phyloP scores from a whole-genome alignment of 1,139 yeast species.

The Geotrichum citri-aurantii region DNA sequence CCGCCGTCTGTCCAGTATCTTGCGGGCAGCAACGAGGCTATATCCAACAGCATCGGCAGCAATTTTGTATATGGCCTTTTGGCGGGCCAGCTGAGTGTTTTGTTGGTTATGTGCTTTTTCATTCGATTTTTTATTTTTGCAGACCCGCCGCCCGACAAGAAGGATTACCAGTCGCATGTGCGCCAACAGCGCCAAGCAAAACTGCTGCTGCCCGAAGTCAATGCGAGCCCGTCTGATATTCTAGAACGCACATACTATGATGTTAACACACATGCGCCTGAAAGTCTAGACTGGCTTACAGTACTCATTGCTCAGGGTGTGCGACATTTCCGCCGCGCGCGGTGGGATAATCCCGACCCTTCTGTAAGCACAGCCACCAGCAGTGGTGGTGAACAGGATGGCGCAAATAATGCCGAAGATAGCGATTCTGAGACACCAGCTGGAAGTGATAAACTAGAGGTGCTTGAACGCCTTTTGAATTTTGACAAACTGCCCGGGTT shows the following conservation, averaged over 20 bases:
- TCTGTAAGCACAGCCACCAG: background rate
- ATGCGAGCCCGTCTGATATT: slow-evolving; percentile 41
- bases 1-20: background rate
- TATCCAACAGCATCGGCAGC: background rate
- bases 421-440: background rate
- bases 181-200: slow-evolving; percentile 31
- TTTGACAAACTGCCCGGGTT: slow-evolving; percentile 65
- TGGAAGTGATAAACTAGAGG: slow-evolving; percentile 43
- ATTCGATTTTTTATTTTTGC: slow-evolving; percentile 87
- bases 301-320: slow-evolving; percentile 89
- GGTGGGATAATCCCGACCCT: slow-evolving; percentile 61
- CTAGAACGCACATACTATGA: slow-evolving; percentile 90
- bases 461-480: slow-evolving; percentile 52
- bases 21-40: background rate
- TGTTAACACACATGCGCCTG: slow-evolving; percentile 80
- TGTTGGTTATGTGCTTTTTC: slow-evolving; percentile 65
- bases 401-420: background rate
- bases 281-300: slow-evolving; percentile 94
- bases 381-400: background rate
- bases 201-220: slow-evolving; percentile 30
- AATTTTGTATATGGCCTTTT: slow-evolving; percentile 35
- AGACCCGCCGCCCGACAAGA: slow-evolving; percentile 45
- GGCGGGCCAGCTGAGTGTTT: slow-evolving; percentile 76
- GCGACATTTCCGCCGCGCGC: slow-evolving; percentile 68
- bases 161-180: slow-evolving; percentile 28